These are phyloP conservation scores for Endoconidiophora laricicola DNA, from an alignment of 2,329 filamentous ascomycete species.

Conservation along the genomic window DNA sequence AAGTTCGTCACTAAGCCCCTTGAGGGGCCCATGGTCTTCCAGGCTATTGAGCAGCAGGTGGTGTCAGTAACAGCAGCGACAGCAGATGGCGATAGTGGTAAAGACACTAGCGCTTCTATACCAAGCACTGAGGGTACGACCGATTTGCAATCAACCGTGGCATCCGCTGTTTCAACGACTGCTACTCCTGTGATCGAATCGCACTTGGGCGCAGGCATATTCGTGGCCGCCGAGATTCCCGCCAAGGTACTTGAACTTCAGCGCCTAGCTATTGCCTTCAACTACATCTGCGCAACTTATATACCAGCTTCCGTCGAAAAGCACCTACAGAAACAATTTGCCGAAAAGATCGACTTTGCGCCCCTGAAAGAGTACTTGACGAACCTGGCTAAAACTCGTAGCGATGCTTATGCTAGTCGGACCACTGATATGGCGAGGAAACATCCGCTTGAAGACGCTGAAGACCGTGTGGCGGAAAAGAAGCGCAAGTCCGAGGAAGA, in stretches of 20 bases:
- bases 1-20: conserved; percentile 62
- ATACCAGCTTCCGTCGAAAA: conserved; percentile 29
- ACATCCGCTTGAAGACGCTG: conserved; percentile 46
- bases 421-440: conserved; percentile 59
- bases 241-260: conserved; percentile 40
- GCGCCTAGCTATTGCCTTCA: conserved; percentile 44
- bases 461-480: conserved; percentile 54
- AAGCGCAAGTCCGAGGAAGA: conserved; percentile 77
- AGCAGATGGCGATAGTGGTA: no score
- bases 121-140: conserved; percentile 23
- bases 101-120: conserved; percentile 13
- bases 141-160: conserved; percentile 20
- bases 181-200: conserved; percentile 14
- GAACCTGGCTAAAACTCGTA: conserved; percentile 47
- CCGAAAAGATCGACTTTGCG: conserved; percentile 44
- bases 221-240: conserved; percentile 15
- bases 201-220: conserved; percentile 14
- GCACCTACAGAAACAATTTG: conserved; percentile 26
- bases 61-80: no score
- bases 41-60: conserved; percentile 24
- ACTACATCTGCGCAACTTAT: conserved; percentile 48
- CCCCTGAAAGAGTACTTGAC: conserved; percentile 55
- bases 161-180: conserved; percentile 19
- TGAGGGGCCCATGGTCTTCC: conserved; percentile 56
- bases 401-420: conserved; percentile 53